Base-by-base conservation (phyloP, 2,329 filamentous ascomycete genomes). In the Aspergillus brunneoviolaceus region DNA sequence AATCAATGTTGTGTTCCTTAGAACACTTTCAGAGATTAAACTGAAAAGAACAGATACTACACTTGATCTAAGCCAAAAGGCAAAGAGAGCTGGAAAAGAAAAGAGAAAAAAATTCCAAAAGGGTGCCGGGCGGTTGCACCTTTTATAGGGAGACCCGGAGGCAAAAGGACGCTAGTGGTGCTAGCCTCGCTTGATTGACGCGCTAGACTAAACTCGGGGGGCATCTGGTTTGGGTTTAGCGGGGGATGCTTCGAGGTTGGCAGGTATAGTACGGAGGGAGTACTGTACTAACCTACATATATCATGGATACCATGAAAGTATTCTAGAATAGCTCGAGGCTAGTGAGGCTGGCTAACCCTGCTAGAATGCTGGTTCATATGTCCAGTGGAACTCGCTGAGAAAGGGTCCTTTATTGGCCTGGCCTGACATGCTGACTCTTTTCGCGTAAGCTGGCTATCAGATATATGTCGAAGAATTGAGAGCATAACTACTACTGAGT, bases 41-140 rank as follows among this genome's bases (percentile, higher is more conserved):
- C 90, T 93, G 88, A 91, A 90, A 92, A 92, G 89, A 92, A 92
- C 89, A 91, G 89, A 90, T 91, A 91, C 89, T 92, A 91, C 88
- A 91, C 88, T 91, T 91, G 89, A 92, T 91, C 89, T 91, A 90
- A 90, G 86, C 86, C 78, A 77, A 82, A 83, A 80, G 79, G 80
- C 76, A 79, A 79, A 77, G 76, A 79, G 78, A 81, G 78, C 78
- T 80, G 70, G 69, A 77, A 69, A 77, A 76, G 67, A 76, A 75
- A 77, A 72, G 70, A 73, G 73, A 70, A 74, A 77, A 75, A 72
- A 53, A 16, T 16, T 67, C 65, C 63, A 60, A 70, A 75, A 75
- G 61, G 53, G 50, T 5, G 55, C 55, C 14, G 65, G 68, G 61
- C 35, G 31, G 3, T 10, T 10, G 31, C 5, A 29, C 21, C 23